Evolutionary conservation across 495 filamentous ascomycete species (phyloP).

Genomic region (Penicillium antarcticum): DNA sequence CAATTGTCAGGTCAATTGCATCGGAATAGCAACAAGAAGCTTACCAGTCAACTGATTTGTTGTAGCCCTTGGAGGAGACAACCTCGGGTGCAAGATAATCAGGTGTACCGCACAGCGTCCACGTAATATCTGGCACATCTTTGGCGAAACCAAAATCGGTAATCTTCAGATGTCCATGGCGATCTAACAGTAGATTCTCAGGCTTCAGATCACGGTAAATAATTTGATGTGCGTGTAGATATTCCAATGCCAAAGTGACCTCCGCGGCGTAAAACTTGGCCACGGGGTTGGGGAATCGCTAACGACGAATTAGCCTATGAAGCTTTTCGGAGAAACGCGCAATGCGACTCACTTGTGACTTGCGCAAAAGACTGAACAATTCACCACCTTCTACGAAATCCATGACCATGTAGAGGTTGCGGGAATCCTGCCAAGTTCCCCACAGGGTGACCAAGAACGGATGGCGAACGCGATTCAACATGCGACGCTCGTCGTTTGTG

Average conservation of each 20-base stretch:
- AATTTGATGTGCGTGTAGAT: constrained; percentile 90
- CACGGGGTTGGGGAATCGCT: constrained; percentile 98
- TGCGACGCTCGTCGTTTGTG: constrained; percentile 93
- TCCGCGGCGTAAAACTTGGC: constrained; percentile 99
- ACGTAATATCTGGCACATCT: constrained; percentile 96
- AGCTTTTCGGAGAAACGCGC: background rate
- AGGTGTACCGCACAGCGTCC: constrained; percentile 98
- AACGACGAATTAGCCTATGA: background rate
- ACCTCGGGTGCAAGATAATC: constrained; percentile 98
- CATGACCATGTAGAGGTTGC: constrained; percentile 99
- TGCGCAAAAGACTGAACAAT: constrained; percentile 89
- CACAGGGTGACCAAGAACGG: constrained; percentile 96
- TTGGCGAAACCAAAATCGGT: constrained; percentile 99
- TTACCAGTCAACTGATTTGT: constrained; percentile 98
- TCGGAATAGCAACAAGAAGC: constrained; percentile 20
- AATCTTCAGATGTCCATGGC: constrained; percentile 96
- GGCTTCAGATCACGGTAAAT: constrained; percentile 98
- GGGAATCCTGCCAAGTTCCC: constrained; percentile 95
- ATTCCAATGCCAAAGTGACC: constrained; percentile 91
- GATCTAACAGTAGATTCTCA: constrained; percentile 90
- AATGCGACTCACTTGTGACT: constrained; percentile 77
- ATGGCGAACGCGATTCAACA: constrained; percentile 93
- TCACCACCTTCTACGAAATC: constrained; percentile 99
- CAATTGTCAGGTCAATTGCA: constrained; percentile 1
- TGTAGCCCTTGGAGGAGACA: constrained; percentile 95